Percentiles rank a stretch among this genome's conserved stretches.
These are phyloP conservation scores for Onygenales sp. DNA, from an alignment of 2,329 filamentous ascomycete species.

Conservation along the genomic window DNA sequence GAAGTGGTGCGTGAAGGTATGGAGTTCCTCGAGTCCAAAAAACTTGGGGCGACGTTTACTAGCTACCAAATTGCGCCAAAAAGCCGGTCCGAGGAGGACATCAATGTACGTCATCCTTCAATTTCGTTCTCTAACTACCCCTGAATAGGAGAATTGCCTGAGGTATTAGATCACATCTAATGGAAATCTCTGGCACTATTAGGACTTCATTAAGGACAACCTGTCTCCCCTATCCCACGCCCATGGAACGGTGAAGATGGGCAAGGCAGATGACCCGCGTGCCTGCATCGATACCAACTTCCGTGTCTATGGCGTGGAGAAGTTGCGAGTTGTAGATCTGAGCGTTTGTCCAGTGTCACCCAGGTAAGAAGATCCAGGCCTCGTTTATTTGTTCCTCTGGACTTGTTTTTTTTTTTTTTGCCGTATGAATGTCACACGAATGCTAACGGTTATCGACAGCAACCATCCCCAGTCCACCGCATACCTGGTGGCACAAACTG, in stretches of 20 bases:
- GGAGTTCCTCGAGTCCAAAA: slow-evolving; percentile 1
- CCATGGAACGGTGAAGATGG: slow-evolving; percentile 8
- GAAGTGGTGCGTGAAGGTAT: slow-evolving; percentile 1
- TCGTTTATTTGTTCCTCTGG: neutral
- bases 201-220: slow-evolving; percentile 1
- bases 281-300: slow-evolving; percentile 6
- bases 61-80: neutral
- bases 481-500: slow-evolving; percentile 39
- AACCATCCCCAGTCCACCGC: slow-evolving; percentile 41
- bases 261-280: slow-evolving; percentile 3
- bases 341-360: slow-evolving; percentile 7
- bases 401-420: neutral
- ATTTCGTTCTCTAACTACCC: neutral
- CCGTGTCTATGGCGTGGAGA: slow-evolving; percentile 5
- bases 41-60: neutral
- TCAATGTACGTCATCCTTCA: neutral
- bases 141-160: neutral
- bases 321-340: slow-evolving; percentile 6
- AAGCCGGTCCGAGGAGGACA: slow-evolving; percentile 4
- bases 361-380: slow-evolving; percentile 1
- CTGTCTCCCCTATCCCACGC: slow-evolving; percentile 4
- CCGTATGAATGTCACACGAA: neutral
- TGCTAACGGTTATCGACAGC: slow-evolving; percentile 13
- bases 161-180: neutral
- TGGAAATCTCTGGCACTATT: neutral